Evolutionary conservation across 352 stramenopile species (phyloP), one percentile per base, ranked within the genome.

Genomic region (Globisporangium cederbergense): DNA sequence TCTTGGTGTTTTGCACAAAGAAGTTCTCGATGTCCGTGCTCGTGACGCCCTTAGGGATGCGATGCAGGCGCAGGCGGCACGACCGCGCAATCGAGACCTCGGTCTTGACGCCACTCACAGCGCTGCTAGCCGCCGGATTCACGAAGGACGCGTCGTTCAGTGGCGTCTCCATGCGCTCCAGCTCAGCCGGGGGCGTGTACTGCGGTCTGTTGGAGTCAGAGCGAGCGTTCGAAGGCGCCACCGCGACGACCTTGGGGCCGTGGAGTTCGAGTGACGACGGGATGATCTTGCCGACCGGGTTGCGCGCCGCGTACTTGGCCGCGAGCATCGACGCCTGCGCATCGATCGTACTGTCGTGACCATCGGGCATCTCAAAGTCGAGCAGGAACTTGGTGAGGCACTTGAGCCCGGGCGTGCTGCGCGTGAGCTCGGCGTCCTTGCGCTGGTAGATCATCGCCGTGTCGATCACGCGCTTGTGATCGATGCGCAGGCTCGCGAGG

Each of bases 311-410:
- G 67, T 93, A 90, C 68, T 93, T 94, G 66, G 88, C 88, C 11
- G 86, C 83, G 34, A 96, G 75, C 88, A 96, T 96, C 11, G 83
- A 88, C 28, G 81, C 86, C 70, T 96, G 87, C 4, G 88, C 86
- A 73, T 96, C 86, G 56, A 96, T 83, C 16, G 79, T 83, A 86
- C 81, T 92, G 67, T 96, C 88, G 73, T 96, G 87, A 25, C 86
- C 81, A 34, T 88, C 77, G 0, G 87, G 85, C 87, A 96, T 94
- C 43, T 94, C 83, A 59, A 95, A 91, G 13, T 83, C 67, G 8
- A 96, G 72, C 58, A 96, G 61, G 50, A 89, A 86, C 66, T 92
- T 91, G 50, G 87, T 93, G 9, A 96, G 69, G 34, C 81, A 78
- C 50, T 88, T 86, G 14, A 96, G 73, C 20, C 86, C 86, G 2